A percentile compares a stretch with the other conserved stretches of the same genome.
These are phyloP conservation scores for Lipomyces chichibuensis DNA, from an alignment of 805 yeast species.

Conservation along the genomic window DNA sequence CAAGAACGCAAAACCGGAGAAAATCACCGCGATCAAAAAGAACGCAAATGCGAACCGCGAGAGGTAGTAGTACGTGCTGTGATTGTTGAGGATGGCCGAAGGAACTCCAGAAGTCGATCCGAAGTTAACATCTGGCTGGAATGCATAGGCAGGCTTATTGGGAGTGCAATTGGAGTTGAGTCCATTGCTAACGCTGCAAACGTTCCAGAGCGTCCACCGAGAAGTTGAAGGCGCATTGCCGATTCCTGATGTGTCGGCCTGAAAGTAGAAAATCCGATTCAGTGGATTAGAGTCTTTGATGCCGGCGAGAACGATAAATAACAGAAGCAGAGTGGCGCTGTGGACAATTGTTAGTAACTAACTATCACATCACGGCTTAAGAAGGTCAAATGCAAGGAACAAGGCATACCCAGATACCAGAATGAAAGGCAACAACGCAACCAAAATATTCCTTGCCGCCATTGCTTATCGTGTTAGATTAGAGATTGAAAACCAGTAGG, in stretches of 20 bases:
- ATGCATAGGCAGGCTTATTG: slow-evolving; percentile 75
- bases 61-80: slow-evolving; percentile 62
- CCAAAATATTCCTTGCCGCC: slow-evolving; percentile 12
- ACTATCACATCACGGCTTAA: neutral
- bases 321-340: slow-evolving; percentile 55
- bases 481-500: neutral
- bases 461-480: slow-evolving; percentile 2
- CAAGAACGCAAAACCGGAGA: slow-evolving; percentile 54
- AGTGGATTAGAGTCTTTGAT: slow-evolving; percentile 56
- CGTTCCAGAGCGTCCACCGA: slow-evolving; percentile 84
- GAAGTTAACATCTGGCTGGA: slow-evolving; percentile 80
- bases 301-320: slow-evolving; percentile 72
- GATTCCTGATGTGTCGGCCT: slow-evolving; percentile 68
- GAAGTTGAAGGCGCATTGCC: slow-evolving; percentile 49
- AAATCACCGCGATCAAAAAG: slow-evolving; percentile 59
- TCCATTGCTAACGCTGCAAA: slow-evolving; percentile 54
- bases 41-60: slow-evolving; percentile 72
- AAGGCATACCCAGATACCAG: slow-evolving; percentile 34
- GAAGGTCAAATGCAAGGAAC: neutral
- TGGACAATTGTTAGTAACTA: neutral
- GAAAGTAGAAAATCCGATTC: slow-evolving; percentile 74
- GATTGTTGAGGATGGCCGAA: slow-evolving; percentile 51
- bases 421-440: slow-evolving; percentile 29
- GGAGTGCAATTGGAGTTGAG: slow-evolving; percentile 55
- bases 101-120: slow-evolving; percentile 60